Conservation (phyloP, 805 yeast genomes). For the Kodamaea laetipori region DNA sequence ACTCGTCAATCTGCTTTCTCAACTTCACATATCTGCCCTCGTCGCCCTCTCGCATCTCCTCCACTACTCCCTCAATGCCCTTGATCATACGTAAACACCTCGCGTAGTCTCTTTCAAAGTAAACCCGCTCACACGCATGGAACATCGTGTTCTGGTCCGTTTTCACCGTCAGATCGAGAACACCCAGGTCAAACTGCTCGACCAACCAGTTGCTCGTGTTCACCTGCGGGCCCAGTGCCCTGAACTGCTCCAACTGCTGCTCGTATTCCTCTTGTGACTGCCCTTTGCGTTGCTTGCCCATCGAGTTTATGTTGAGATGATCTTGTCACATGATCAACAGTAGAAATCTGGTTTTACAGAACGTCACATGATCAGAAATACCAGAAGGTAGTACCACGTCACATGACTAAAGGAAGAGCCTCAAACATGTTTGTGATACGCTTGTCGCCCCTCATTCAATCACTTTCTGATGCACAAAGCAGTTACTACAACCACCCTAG, state of each 20-base stretch:
- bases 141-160: slow-evolving; percentile 56
- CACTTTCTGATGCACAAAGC: too few species aligned
- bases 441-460: too few species aligned
- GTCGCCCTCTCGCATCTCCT: slow-evolving; percentile 11
- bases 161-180: slow-evolving; percentile 41
- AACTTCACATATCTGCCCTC: slow-evolving; percentile 11
- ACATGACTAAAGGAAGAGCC: too few species aligned
- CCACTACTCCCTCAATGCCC: slow-evolving; percentile 9
- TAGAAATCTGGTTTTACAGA: too few species aligned
- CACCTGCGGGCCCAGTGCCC: slow-evolving; percentile 56
- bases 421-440: too few species aligned
- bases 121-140: slow-evolving; percentile 64
- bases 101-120: slow-evolving; percentile 53
- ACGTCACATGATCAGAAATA: too few species aligned
- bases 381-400: too few species aligned
- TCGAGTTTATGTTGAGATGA: slow-evolving; percentile 1
- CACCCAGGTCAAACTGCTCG: slow-evolving; percentile 25
- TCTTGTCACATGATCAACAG: not conserved
- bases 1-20: slow-evolving; percentile 33
- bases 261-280: slow-evolving; percentile 68
- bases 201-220: slow-evolving; percentile 50
- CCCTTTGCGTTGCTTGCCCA: slow-evolving; percentile 51
- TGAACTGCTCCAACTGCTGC: slow-evolving; percentile 53
- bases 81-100: slow-evolving; percentile 43
- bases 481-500: too few species aligned